These are phyloP conservation scores for Puccinia horiana DNA, from an alignment of 1,284 basidiomycete genomes.

Conservation along the genomic window DNA sequence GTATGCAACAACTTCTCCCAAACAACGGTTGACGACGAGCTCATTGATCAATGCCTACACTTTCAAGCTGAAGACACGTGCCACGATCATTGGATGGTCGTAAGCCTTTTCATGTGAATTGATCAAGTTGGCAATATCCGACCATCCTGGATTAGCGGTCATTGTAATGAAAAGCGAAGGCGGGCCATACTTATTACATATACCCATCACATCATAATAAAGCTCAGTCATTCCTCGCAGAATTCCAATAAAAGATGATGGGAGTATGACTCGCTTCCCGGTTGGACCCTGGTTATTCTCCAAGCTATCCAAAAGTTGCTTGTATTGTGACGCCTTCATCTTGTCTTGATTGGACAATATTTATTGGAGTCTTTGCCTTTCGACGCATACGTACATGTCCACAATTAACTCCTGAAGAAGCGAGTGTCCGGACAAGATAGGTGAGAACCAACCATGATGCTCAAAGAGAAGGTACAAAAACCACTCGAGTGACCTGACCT, in stretches of 20 bases:
- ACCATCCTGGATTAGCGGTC: too few species aligned
- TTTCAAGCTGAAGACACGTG: slow-evolving; percentile 4
- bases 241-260: slow-evolving; percentile 59
- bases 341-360: not conserved
- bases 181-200: slow-evolving; percentile 56
- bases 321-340: not conserved
- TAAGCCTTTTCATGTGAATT: not conserved
- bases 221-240: slow-evolving; percentile 58
- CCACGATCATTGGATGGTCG: not conserved
- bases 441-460: not conserved
- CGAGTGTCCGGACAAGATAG: not conserved
- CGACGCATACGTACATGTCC: not conserved
- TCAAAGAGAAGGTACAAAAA: not conserved
- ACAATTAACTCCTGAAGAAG: slow-evolving; percentile 4
- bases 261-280: slow-evolving; percentile 56
- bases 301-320: not conserved
- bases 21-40: not conserved
- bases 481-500: not conserved
- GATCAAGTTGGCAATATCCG: slow-evolving; percentile 51
- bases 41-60: not conserved
- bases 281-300: not conserved
- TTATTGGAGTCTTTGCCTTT: not conserved
- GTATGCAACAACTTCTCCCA: not conserved
- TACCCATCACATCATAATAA: slow-evolving; percentile 59
- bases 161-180: too few species aligned